Conservation (phyloP, 106 monocot genomes). For the Platanthera zijinensis region DNA sequence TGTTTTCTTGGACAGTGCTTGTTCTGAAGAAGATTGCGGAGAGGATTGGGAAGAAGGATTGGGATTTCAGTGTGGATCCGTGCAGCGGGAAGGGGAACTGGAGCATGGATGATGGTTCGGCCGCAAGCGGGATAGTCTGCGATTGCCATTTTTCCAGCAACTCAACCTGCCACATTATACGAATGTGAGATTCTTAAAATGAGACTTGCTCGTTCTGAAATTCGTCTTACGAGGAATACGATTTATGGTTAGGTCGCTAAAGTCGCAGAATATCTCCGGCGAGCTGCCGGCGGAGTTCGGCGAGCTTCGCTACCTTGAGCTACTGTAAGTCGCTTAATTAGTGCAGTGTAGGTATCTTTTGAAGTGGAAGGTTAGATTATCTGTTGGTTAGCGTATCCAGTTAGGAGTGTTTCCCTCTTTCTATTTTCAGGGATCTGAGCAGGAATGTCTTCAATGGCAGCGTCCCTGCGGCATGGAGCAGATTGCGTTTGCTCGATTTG, state of each 20-base stretch:
- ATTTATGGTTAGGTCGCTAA: constrained; percentile 24
- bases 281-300: constrained; percentile 44
- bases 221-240: background rate
- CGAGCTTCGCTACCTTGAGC: constrained; percentile 32
- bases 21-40: constrained; percentile 31
- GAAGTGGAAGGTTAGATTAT: background rate
- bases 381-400: background rate
- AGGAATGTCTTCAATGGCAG: constrained; percentile 46
- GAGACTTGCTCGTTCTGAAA: background rate
- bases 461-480: constrained; percentile 45
- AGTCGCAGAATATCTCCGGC: constrained; percentile 48
- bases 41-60: constrained; percentile 32
- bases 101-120: constrained; percentile 11
- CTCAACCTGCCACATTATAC: constrained; percentile 35
- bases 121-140: constrained; percentile 30
- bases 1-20: constrained; percentile 21
- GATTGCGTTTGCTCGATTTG: constrained; percentile 32
- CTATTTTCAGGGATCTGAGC: constrained; percentile 46
- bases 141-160: constrained; percentile 33
- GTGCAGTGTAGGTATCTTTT: background rate
- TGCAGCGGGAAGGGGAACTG: constrained; percentile 45
- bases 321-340: constrained; percentile 29
- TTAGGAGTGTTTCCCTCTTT: background rate
- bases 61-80: constrained; percentile 69
- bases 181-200: constrained; percentile 21